These are phyloP conservation scores for Exophiala sideris DNA, from an alignment of 2,329 filamentous ascomycete species.

Conservation along the genomic window DNA sequence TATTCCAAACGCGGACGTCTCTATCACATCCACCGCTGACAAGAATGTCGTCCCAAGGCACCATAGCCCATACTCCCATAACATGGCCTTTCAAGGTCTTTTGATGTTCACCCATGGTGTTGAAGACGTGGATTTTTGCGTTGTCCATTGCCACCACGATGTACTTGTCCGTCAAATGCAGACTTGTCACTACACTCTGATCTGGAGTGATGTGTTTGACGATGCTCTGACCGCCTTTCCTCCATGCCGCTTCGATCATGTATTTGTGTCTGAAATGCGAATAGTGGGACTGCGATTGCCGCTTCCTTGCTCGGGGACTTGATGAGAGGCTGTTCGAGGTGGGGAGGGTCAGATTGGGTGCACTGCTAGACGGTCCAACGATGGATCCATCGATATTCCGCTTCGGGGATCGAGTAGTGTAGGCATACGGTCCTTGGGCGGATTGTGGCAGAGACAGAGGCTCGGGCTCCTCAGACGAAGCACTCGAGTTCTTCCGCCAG, in stretches of 20 bases:
- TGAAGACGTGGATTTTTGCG: conserved; percentile 97
- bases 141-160: conserved; percentile 98
- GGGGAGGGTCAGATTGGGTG: conserved; percentile 44
- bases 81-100: conserved; percentile 91
- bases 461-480: conserved; percentile 37
- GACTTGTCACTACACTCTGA: conserved; percentile 91
- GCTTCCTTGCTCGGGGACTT: conserved; percentile 38
- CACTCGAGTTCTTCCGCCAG: conserved; percentile 61
- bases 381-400: conserved; percentile 24
- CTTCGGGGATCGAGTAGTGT: conserved; percentile 19
- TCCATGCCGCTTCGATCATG: conserved; percentile 95
- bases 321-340: conserved; percentile 17
- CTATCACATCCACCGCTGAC: conserved; percentile 96
- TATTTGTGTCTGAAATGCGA: conserved; percentile 98
- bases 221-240: conserved; percentile 79
- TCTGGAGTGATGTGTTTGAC: conserved; percentile 90
- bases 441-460: conserved; percentile 42
- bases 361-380: conserved; percentile 43
- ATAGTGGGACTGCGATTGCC: conserved; percentile 78
- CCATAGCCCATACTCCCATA: conserved; percentile 99
- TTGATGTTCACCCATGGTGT: conserved; percentile 82
- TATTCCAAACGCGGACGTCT: conserved; percentile 95
- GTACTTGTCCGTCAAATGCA: conserved; percentile 92
- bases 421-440: conserved; percentile 48
- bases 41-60: conserved; percentile 91